These are phyloP conservation scores for Fusarium sp. DNA, from an alignment of 2,329 filamentous ascomycete species.

Conservation along the genomic window DNA sequence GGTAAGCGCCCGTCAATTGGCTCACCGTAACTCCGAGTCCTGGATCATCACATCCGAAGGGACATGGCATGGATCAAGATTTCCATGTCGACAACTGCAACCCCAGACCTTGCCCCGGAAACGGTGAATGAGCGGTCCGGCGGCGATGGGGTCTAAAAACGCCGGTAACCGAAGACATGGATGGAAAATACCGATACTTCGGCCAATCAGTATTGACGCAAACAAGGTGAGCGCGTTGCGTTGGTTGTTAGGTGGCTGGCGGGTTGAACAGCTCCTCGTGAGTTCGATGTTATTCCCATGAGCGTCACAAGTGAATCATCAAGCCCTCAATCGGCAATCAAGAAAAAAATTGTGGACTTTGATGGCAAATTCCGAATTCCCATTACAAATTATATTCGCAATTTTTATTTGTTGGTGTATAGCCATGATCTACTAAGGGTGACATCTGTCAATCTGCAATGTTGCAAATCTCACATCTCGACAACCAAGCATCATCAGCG, in stretches of 20 bases:
- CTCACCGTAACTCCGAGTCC: background rate
- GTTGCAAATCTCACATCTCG: background rate
- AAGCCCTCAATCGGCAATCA: background rate
- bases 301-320: background rate
- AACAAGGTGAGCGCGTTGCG: background rate
- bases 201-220: background rate
- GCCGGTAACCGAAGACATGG: background rate
- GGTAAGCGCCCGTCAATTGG: background rate
- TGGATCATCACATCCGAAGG: background rate
- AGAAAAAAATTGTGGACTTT: fast-evolving
- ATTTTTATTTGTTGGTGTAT: too few species aligned
- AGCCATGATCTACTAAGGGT: background rate
- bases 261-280: background rate
- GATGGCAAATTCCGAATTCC: background rate
- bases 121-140: background rate
- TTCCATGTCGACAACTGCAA: background rate
- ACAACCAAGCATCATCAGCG: background rate
- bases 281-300: background rate
- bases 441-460: background rate
- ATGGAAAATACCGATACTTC: background rate
- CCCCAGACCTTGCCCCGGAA: background rate
- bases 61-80: background rate
- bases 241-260: background rate
- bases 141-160: background rate
- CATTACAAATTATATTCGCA: background rate